Percentiles rank a stretch among this genome's conserved stretches.
Conservation (phyloP, 2,329 filamentous ascomycete genomes). For the Diaporthe velutina region DNA sequence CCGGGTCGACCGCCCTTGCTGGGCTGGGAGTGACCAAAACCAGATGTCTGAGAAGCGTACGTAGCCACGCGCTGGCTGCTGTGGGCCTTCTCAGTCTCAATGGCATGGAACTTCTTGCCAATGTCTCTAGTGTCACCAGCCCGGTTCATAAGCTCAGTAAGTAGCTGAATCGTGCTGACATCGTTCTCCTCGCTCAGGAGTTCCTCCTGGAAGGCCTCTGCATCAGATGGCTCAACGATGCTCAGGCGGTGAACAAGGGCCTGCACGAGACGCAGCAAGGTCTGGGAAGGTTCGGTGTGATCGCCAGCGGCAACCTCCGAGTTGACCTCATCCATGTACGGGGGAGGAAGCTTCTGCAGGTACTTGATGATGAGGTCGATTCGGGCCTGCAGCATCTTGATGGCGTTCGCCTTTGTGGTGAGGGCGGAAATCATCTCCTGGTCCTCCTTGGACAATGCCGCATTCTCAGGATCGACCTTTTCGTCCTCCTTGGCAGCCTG, state of each 20-base stretch:
- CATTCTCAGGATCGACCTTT: constrained; percentile 53
- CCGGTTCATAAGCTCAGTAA: constrained; percentile 81
- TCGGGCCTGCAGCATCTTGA: constrained; percentile 89
- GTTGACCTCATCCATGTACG: constrained; percentile 37
- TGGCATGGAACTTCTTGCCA: constrained; percentile 78
- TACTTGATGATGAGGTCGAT: constrained; percentile 82
- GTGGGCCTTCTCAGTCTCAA: constrained; percentile 59
- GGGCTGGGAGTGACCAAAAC: constrained; percentile 43
- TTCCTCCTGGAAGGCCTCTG: constrained; percentile 75
- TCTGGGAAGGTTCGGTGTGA: constrained; percentile 68
- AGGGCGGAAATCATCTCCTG: constrained; percentile 75
- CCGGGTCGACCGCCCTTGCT: constrained; percentile 27
- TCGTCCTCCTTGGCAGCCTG: constrained; percentile 52
- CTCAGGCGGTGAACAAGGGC: constrained; percentile 86
- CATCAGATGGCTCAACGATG: constrained; percentile 80
- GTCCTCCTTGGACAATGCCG: constrained; percentile 68
- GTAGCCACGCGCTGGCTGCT: constrained; percentile 41
- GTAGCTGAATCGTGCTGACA: constrained; percentile 81
- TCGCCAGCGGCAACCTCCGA: constrained; percentile 55
- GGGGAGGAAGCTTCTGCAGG: constrained; percentile 76
- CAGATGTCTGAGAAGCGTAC: constrained; percentile 30
- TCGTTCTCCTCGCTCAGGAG: constrained; percentile 85
- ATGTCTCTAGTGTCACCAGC: constrained; percentile 79
- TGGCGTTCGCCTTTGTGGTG: constrained; percentile 89
- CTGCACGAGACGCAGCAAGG: constrained; percentile 88